A percentile compares a stretch with the other conserved stretches of the same genome.
These are phyloP conservation scores for Cadophora malorum DNA, from an alignment of 2,329 filamentous ascomycete genomes.

Conservation along the genomic window DNA sequence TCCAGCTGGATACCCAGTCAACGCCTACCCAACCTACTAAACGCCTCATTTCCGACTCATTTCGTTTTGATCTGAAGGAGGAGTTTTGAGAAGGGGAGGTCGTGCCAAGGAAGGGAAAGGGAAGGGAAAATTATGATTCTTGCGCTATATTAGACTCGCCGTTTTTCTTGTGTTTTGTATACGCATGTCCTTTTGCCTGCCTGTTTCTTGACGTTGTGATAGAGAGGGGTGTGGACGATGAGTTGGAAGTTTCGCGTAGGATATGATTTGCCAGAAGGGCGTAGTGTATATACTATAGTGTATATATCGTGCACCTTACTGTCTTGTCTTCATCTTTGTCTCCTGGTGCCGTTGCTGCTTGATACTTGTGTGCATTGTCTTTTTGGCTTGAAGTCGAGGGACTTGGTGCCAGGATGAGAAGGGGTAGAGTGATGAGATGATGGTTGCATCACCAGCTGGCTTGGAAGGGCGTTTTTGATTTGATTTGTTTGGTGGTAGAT, in stretches of 20 bases:
- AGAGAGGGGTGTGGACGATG: neutral
- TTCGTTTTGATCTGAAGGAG: neutral
- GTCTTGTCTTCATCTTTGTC: slow-evolving; percentile 5
- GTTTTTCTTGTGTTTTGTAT: slow-evolving; percentile 12
- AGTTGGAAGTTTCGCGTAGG: neutral
- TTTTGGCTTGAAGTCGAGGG: neutral
- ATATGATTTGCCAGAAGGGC: neutral
- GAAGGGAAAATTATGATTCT: slow-evolving; percentile 1
- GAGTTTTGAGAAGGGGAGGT: neutral
- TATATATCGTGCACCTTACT: slow-evolving; percentile 10
- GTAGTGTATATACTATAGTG: slow-evolving; percentile 19
- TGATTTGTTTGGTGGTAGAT: neutral
- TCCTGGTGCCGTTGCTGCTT: slow-evolving; percentile 7
- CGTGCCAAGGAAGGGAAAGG: no score
- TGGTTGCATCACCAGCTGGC: slow-evolving; percentile 28
- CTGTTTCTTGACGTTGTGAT: neutral
- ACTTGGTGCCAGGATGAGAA: no score
- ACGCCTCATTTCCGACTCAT: neutral
- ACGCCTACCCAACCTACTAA: slow-evolving; percentile 13
- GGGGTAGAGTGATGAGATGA: neutral
- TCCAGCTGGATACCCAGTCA: neutral
- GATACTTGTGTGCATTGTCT: slow-evolving; percentile 1
- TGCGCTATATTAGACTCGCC: slow-evolving; percentile 5
- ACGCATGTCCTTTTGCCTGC: neutral
- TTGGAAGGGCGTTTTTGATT: slow-evolving; percentile 24